Conservation (phyloP, 2,329 filamentous ascomycete genomes). For the Blumeria hordei region DNA sequence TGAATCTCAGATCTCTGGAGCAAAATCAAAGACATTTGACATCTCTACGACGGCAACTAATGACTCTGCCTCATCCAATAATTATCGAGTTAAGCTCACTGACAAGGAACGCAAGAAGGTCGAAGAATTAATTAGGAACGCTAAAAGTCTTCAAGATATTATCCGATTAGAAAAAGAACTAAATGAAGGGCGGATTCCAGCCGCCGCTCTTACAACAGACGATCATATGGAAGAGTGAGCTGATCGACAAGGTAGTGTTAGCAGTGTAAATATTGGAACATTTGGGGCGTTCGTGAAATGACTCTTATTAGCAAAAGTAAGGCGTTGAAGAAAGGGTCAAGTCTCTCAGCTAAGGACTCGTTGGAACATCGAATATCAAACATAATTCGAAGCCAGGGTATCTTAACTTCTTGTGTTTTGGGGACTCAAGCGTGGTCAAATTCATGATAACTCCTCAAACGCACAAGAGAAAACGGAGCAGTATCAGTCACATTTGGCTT, state of each 20-base stretch:
- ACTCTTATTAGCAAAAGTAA: no score
- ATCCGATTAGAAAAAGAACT: slow-evolving; percentile 74
- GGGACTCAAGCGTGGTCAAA: no score
- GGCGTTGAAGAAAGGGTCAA: no score
- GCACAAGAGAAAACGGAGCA: no score
- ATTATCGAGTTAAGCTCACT: slow-evolving; percentile 62
- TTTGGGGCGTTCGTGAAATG: background rate
- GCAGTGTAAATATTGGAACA: background rate
- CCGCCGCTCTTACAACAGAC: slow-evolving; percentile 26
- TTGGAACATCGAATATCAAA: no score
- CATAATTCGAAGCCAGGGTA: no score
- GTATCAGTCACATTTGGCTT: no score
- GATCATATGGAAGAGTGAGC: slow-evolving; percentile 35
- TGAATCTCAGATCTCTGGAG: slow-evolving; percentile 42
- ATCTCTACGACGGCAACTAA: slow-evolving; percentile 19
- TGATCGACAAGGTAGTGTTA: background rate
- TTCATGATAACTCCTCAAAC: no score
- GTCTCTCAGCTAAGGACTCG: no score
- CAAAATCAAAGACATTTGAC: slow-evolving; percentile 58
- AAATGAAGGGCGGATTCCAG: slow-evolving; percentile 66
- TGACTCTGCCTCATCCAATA: slow-evolving; percentile 28
- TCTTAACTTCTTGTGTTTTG: no score
- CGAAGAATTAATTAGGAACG: slow-evolving; percentile 68
- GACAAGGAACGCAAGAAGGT: slow-evolving; percentile 70
- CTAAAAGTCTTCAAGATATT: slow-evolving; percentile 77